Evolutionary conservation across 2,329 filamentous ascomycete species (phyloP), one percentile per base, ranked within the genome.

Genomic region (Aspergillus candidus): DNA sequence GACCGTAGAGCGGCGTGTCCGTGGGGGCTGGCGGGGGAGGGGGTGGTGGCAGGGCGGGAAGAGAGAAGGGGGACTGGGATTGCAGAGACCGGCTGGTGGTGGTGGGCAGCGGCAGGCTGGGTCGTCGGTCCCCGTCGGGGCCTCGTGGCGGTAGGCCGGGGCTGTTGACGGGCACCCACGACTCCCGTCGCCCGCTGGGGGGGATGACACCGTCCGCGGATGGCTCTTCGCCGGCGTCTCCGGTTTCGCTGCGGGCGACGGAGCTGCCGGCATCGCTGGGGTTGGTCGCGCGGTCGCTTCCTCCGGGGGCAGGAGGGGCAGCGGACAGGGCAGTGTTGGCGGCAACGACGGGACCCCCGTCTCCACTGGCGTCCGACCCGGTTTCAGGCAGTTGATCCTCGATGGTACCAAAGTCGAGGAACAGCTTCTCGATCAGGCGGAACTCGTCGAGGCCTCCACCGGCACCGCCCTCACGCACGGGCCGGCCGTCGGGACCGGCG

Each of bases 131-230:
- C 3, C 56, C 55, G 15, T 66, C 63, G 7, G 60, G 58, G 10
- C 53, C 51, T 10, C 62, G 55, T 4, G 60, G 51, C 8, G 62
- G 58, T 33, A 66, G 46, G 3, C 60, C 60, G 4, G 63, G 59
- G 40, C 58, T 66, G 51, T 70, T 70, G 45, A 71, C 52, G 0
- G 67, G 60, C 1, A 69, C 61, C 67, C 67, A 70, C 3, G 66
- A 67, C 38, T 70, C 67, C n/a, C 67, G 65, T 35, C 66, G 62
- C 13, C 54, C 58, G 27, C 57, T 51, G 11, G 22, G 22, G 22
- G 22, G 22, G 7, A 27, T 6, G 6, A 55, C 58, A 8, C 65
- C 59, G 14, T 66, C 64, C 11, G 57, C 22, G 22, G 22, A 44
- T 17, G 53, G 46, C 30, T 52, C 50, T 5, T 68, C 67, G 7